Conservation (phyloP, 805 yeast species). For the Saturnispora sekii region DNA sequence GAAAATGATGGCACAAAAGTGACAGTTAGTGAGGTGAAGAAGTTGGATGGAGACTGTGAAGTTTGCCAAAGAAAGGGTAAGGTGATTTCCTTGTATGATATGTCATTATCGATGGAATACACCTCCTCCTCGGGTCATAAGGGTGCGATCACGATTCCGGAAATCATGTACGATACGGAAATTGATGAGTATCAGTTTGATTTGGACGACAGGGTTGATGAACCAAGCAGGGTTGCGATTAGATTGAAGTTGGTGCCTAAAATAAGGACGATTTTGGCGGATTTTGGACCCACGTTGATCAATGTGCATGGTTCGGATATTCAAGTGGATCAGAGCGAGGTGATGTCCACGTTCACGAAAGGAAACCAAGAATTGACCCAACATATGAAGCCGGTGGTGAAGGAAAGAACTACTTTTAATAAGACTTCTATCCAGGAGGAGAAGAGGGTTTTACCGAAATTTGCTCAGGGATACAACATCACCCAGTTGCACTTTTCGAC, state of each 20-base stretch:
- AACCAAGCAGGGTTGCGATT: slow-evolving; percentile 38
- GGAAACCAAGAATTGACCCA: slow-evolving; percentile 32
- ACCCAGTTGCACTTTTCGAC: slow-evolving; percentile 70
- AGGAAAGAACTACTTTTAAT: slow-evolving; percentile 22
- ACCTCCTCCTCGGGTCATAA: slow-evolving; percentile 14
- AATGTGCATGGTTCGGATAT: slow-evolving; percentile 72
- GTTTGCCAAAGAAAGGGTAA: slow-evolving; percentile 96
- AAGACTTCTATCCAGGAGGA: slow-evolving; percentile 14
- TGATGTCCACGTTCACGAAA: slow-evolving; percentile 44
- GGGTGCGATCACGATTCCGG: slow-evolving; percentile 82
- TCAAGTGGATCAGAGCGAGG: slow-evolving; percentile 67
- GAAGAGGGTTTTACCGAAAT: slow-evolving; percentile 9
- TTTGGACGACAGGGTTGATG: slow-evolving; percentile 50
- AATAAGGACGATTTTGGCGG: slow-evolving; percentile 47
- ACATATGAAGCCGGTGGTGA: slow-evolving; percentile 20
- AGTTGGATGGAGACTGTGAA: slow-evolving; percentile 91
- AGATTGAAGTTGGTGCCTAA: slow-evolving; percentile 54
- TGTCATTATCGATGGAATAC: slow-evolving; percentile 47
- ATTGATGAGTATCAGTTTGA: slow-evolving; percentile 80
- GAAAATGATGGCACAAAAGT: slow-evolving; percentile 26
- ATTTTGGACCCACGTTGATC: slow-evolving; percentile 75
- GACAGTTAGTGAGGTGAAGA: slow-evolving; percentile 36
- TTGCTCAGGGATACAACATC: slow-evolving; percentile 64
- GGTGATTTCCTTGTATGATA: slow-evolving; percentile 83
- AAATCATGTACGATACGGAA: slow-evolving; percentile 87